Conservation (phyloP, 2,329 filamentous ascomycete species). For the Fusarium dimerum region DNA sequence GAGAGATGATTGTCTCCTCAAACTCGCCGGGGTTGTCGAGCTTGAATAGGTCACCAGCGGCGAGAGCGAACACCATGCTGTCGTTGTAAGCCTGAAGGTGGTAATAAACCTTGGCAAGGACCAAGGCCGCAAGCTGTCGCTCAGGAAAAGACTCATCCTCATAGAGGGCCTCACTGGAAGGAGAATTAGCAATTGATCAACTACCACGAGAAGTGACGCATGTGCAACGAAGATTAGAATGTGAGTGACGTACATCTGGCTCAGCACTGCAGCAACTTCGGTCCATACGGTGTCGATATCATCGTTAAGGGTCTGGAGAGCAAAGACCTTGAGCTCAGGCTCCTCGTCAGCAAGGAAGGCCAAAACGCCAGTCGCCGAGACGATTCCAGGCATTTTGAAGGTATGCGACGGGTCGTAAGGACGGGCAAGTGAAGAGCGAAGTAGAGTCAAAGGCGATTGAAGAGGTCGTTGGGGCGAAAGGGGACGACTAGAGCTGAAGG, state of each 20-base stretch:
- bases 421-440: conserved; percentile 18
- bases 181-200: conserved; percentile 1
- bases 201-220: conserved; percentile 6
- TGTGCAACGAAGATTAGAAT: neutral
- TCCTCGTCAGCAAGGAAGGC: conserved; percentile 96
- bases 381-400: conserved; percentile 80
- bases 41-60: conserved; percentile 92
- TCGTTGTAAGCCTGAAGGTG: conserved; percentile 98
- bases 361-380: conserved; percentile 90
- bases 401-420: conserved; percentile 18
- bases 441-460: conserved; percentile 19
- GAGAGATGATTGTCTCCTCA: conserved; percentile 98
- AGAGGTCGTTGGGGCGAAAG: conserved; percentile 16
- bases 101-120: conserved; percentile 98
- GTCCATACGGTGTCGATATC: conserved; percentile 98
- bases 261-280: conserved; percentile 89
- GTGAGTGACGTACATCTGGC: conserved; percentile 72
- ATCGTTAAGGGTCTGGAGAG: conserved; percentile 90
- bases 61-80: conserved; percentile 97
- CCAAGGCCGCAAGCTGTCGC: conserved; percentile 88
- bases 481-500: conserved; percentile 15
- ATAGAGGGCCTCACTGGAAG: conserved; percentile 84
- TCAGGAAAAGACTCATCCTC: conserved; percentile 95
- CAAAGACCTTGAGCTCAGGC: conserved; percentile 90
- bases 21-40: conserved; percentile 90